Base-by-base conservation (phyloP, 73 alveolate genomes). In the Blepharisma japonicum region DNA sequence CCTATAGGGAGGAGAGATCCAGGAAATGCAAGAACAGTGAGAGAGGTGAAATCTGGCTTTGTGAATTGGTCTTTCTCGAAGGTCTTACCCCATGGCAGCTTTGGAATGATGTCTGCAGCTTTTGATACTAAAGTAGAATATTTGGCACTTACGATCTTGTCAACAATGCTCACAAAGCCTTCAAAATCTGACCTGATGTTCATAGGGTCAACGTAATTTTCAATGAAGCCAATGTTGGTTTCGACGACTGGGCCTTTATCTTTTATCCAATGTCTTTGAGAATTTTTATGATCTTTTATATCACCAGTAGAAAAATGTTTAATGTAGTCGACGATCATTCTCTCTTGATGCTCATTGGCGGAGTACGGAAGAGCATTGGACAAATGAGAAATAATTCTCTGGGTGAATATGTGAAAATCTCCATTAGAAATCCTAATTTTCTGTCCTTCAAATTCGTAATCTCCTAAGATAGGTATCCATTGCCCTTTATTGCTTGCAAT, bases 41-140 rank as follows among this genome's bases (percentile, higher is more conserved):
- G 82, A 42, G 96, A 86, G 53, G 97, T 96, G 83, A 94, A 94
- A 61, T 96, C 97, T 2, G 98, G 96, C 38, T 83, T 82, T 21
- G 55, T 54, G 87, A 86, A 93, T 32, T 68, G 78, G 45, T 89
- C 95, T 71, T 92, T 93, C 79, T 96, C 98, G 76, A 94, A 95
- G 56, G 86, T 96, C 82, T 90, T 88, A 9, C 94, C 94, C 99
- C 99, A 96, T 14, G 99, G 99, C 42, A 96, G 91, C 67, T 86
- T 86, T 38, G 68, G 53, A n/a, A 89, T 56, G 55, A 94, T 79
- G 46, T 90, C 83, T 49, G 89, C 94, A 55, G 94, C 89, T 71
- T 89, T 78, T 21, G 86, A 86, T 9, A 92, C 97, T 48, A 96
- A 83, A 68, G 68, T 81, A 38, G 84, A 77, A 81, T 87, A 92